Base-by-base conservation (phyloP, 352 stramenopile genomes). In the Blastocystis sp. region DNA sequence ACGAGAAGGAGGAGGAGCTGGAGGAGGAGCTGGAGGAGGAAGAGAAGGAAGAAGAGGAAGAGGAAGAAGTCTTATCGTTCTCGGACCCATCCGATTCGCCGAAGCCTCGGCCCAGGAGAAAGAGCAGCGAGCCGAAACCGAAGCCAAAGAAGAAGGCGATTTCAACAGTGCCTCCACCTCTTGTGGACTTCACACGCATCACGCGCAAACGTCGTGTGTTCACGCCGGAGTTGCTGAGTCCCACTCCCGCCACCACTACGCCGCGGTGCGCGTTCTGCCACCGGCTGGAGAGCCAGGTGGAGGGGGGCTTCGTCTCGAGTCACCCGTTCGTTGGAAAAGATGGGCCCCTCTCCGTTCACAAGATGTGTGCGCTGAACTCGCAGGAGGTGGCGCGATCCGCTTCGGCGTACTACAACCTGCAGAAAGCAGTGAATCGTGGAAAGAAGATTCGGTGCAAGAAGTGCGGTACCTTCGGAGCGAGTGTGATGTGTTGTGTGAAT, bases 1-100 rank as follows among this genome's bases (percentile, higher is more conserved):
- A 85, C 26, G 50, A 81, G 33, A 29, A 67, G 10, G 70, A 90
- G 37, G 88, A 91, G 29, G 80, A 91, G 63, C 19, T 41, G 55
- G 59, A 51, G 60, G 39, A 59, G 50, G 81, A 85, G 69, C n/a
- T 69, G 60, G 35, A 71, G 24, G 69, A 80, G n/a, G 70, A 81
- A 35, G 74, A 69, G 26, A 59, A 69, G 29, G 24, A 55, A 12
- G 19, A 45, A 19, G 26, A 45, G 12, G 55, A 69, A 50, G 74
- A 85, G 31, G 60, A 62, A 39, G 62, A 79, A 45, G 4, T 67
- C 41, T 41, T 79, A n/a, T 29, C 41, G 66, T 65, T 50, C 26
- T 62, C 9, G 24, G 89, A 89, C 21, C 51, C 29, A 31, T 76
- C 31, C 35, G 90, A 62, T 12, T 60, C 60, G 39, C 24, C 24